Base-by-base conservation (phyloP, 2,329 filamentous ascomycete genomes). In the Colletotrichum sojae region DNA sequence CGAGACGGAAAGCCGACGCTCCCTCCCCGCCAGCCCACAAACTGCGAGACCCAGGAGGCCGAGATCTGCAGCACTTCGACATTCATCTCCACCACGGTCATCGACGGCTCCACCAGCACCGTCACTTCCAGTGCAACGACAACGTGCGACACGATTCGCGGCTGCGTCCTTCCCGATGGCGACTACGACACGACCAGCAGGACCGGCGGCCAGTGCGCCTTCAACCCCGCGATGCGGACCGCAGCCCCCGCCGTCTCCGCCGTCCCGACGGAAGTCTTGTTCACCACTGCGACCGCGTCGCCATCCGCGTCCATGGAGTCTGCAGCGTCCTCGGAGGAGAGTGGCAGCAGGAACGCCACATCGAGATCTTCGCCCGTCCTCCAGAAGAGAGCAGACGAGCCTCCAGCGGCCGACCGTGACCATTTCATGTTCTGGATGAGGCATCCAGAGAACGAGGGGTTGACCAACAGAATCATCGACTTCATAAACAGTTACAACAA, bases 61-160 rank as follows among this genome's bases (percentile, higher is more conserved):
- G 53, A 56, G 40, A 45, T 56, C 12, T 56, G 53, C 53, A 56
- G 53, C 53, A 56, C 53, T 15, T 56, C 53, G 10, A 43, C 53
- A 6, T 56, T 56, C 53, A 56, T 56, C 13, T 56, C 53, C 16
- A 56, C 31, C 16, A 56, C 53, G 5, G 31, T 56, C 15, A 43
- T 12, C 3, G 53, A 56, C 15, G 31, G 53, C 31, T 20, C 54
- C 3, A 56, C 54, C 40, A 56, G 54, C 12, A 56, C 54, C 13
- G 12, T 56, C 54, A 56, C 31, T 13, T 43, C 54, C 16, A 18
- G 31, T 8, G 54, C n/a, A 3, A 56, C 54, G 9, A 56, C 54
- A 13, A 56, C 54, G 54, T 56, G 54, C 54, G 54, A 56, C 31
- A 56, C 54, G 10, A 56, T 56, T 10, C 54, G 54, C n/a, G 54